Evolutionary conservation across 257 asterid genomes (phyloP), one percentile per base, ranked within the genome.

Genomic region (Capsicum pubescens): DNA sequence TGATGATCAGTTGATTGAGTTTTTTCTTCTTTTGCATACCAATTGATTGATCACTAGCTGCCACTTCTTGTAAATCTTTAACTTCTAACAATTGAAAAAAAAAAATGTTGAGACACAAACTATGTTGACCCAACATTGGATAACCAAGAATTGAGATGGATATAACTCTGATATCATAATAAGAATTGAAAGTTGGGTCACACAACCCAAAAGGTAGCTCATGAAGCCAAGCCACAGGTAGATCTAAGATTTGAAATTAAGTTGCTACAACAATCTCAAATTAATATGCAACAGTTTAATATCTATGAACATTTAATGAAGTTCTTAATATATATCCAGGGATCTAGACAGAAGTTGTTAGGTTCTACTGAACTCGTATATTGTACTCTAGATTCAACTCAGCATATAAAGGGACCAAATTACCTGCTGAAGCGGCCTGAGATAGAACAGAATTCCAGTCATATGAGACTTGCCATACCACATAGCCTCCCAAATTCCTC

Each of bases 361-460:
- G 56, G 56, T 2, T 52, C 0, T 10, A 52, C 14, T 52, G 14
- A 54, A 54, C 57, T 4, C 5, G 5, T 55, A 21, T 63, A 21
- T 11, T 21, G 15, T 63, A 63, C 42, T 63, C 42, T 21, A 63
- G 70, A 63, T 63, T 63, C 42, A 16, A 39, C 70, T 63, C 3
- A 63, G 13, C 42, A 21, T 35, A 66, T 66, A 66, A 66, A 66
- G 74, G 35, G 74, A 66, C 16, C 11, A 35, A 66, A 67, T 32
- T 67, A 61, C 44, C 54, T 54, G 3, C 68, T 60, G 83, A 59
- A 26, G 79, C 86, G 48, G 83, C 86, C 32, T 61, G 70, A 77
- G 86, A 84, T 52, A 85, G 85, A 61, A 39, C 79, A 68, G 82
- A 70, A 70, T 85, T 85, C 67, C 57, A 58, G 42, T 85, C 87